phyloP scores from a whole-genome alignment of 306 rosid genomes.

The Prunus dulcis region DNA sequence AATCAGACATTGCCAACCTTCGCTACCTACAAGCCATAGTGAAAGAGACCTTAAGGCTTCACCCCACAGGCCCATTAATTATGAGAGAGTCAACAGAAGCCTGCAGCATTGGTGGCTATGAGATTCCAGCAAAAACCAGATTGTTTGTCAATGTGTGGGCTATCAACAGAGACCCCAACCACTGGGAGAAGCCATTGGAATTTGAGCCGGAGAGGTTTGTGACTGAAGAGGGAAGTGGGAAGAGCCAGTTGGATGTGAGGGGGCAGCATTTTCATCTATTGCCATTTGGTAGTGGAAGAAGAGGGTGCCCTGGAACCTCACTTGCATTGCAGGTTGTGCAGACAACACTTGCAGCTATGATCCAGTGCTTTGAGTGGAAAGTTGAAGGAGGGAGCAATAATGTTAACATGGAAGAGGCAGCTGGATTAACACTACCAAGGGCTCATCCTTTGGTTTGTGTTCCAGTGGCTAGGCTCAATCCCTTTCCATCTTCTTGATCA shows the following conservation, averaged over 20 bases:
- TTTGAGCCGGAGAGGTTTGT: conserved; percentile 71
- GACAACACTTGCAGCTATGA: conserved; percentile 52
- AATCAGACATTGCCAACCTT: conserved; percentile 60
- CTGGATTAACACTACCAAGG: conserved; percentile 63
- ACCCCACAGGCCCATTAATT: conserved; percentile 69
- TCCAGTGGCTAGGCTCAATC: conserved; percentile 35
- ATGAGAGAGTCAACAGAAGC: conserved; percentile 54
- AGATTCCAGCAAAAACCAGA: conserved; percentile 63
- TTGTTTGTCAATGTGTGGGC: conserved; percentile 76
- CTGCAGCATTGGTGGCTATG: conserved; percentile 48
- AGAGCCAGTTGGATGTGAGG: conserved; percentile 36
- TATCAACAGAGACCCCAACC: conserved; percentile 64
- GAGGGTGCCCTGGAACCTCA: conserved; percentile 77
- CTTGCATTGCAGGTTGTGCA: conserved; percentile 71
- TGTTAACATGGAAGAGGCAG: conserved; percentile 60
- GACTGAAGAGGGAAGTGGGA: conserved; percentile 24
- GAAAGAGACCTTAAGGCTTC: conserved; percentile 83
- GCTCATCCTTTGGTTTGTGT: conserved; percentile 50
- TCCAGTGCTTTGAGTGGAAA: conserved; percentile 83
- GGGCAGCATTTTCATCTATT: conserved; percentile 51
- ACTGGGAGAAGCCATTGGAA: conserved; percentile 72
- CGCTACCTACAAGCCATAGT: conserved; percentile 74
- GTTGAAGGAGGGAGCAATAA: conserved; percentile 5
- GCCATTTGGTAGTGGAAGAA: conserved; percentile 86
- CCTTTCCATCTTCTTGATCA: conserved; percentile 31